These are phyloP conservation scores for Cyberlindnera euphorbiiphila DNA, from an alignment of 805 yeast genomes.

Conservation along the genomic window DNA sequence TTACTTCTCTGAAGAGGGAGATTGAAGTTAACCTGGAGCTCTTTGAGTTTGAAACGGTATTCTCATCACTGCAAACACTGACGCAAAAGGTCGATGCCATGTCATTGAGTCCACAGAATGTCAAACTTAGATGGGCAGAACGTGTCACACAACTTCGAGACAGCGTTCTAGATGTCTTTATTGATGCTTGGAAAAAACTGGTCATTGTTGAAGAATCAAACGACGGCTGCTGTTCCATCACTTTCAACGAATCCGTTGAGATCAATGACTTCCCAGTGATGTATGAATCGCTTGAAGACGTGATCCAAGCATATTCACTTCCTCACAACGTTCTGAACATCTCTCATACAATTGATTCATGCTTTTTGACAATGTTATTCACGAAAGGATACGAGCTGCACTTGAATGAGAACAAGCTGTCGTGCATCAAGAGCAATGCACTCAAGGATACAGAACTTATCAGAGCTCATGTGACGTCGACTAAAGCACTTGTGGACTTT, in stretches of 20 bases:
- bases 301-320: slow-evolving; percentile 10
- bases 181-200: slow-evolving; percentile 16
- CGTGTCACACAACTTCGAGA: slow-evolving; percentile 11
- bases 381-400: slow-evolving; percentile 1
- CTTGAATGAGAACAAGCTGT: slow-evolving; percentile 8
- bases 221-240: slow-evolving; percentile 4
- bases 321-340: slow-evolving; percentile 14
- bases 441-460: not conserved
- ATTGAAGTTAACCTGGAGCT: slow-evolving; percentile 24
- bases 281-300: slow-evolving; percentile 15
- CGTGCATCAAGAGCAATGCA: not conserved
- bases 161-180: slow-evolving; percentile 4
- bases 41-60: slow-evolving; percentile 25
- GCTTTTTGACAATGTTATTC: slow-evolving; percentile 14
- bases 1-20: slow-evolving; percentile 23
- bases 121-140: slow-evolving; percentile 9
- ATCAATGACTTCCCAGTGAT: slow-evolving; percentile 17
- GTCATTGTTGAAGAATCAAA: slow-evolving; percentile 6
- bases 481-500: slow-evolving; percentile 18
- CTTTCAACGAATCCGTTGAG: slow-evolving; percentile 19
- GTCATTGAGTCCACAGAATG: slow-evolving; percentile 5
- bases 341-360: slow-evolving; percentile 17
- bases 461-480: slow-evolving; percentile 13
- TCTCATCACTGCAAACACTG: slow-evolving; percentile 19
- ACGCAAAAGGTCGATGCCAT: slow-evolving; percentile 12